Conservation (phyloP, 2,329 filamentous ascomycete genomes). For the Sporothrix brunneoviolacea region DNA sequence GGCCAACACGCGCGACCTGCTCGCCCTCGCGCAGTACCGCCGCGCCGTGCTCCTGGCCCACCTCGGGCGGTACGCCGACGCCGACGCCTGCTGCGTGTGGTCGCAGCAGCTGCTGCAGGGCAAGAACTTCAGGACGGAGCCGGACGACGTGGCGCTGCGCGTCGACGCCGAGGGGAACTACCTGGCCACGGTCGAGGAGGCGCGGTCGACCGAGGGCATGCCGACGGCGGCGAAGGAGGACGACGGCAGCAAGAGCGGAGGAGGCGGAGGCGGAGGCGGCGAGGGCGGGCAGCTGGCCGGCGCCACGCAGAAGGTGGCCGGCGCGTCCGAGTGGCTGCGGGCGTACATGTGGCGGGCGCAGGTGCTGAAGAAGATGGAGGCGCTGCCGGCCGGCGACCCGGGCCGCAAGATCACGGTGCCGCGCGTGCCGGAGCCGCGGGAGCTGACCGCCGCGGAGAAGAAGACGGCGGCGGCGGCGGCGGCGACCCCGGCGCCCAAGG, state of each 20-base stretch:
- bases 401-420: constrained; percentile 39
- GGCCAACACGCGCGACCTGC: constrained; percentile 51
- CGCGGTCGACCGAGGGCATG: constrained; percentile 19
- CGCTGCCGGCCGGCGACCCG: constrained; percentile 37
- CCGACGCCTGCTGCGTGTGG: constrained; percentile 62
- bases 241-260: constrained; percentile 15
- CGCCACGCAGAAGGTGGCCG: constrained; percentile 16
- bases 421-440: constrained; percentile 25
- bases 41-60: constrained; percentile 68
- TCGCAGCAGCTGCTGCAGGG: constrained; percentile 37
- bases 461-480: constrained; percentile 8
- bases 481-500: too few relatives aligned
- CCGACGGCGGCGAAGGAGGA: not conserved
- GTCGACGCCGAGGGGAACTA: constrained; percentile 44
- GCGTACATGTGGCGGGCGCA: constrained; percentile 42
- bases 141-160: constrained; percentile 31
- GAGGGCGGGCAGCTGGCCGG: not conserved
- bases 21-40: constrained; percentile 75
- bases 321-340: constrained; percentile 29
- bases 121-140: constrained; percentile 28
- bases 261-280: constrained; percentile 20
- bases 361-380: constrained; percentile 38
- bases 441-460: not conserved
- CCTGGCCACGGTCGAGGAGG: constrained; percentile 31
- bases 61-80: constrained; percentile 66